Evolutionary conservation across 164 flowering plant species (phyloP).

Genomic region (Sextonia rubra): DNA sequence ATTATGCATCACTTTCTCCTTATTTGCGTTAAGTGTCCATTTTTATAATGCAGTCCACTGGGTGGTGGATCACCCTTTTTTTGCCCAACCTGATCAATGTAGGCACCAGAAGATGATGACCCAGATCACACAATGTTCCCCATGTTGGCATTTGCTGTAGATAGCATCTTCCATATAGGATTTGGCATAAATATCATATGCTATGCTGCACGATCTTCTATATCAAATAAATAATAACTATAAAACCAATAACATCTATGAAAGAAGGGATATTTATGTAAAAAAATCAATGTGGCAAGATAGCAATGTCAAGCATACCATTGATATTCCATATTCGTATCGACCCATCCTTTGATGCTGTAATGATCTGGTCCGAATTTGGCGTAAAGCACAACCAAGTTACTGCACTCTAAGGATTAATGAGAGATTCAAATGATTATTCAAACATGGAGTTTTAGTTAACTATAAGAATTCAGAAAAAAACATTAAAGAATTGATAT

Average conservation of each 20-base stretch:
- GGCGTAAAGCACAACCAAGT: slow-evolving; percentile 92
- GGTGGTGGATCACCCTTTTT: not conserved
- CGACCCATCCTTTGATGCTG: slow-evolving; percentile 94
- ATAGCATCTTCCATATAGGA: not conserved
- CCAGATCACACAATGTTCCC: not conserved
- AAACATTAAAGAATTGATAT: too few relatives aligned
- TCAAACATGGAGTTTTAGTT: not conserved
- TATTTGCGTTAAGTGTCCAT: not conserved
- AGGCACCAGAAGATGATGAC: not conserved
- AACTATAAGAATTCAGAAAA: too few relatives aligned
- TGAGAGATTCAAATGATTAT: not conserved
- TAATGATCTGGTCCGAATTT: slow-evolving; percentile 80
- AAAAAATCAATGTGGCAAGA: not conserved
- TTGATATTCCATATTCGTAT: slow-evolving; percentile 92
- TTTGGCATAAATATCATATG: not conserved
- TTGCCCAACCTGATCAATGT: not conserved
- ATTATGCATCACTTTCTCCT: not conserved
- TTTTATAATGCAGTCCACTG: not conserved
- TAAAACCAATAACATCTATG: not conserved
- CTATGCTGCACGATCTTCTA: not conserved
- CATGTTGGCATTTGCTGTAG: not conserved
- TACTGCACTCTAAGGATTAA: slow-evolving; percentile 84
- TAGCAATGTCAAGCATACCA: slow-evolving; percentile 42
- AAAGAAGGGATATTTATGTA: not conserved
- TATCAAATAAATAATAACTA: too few relatives aligned